These are phyloP conservation scores for Terfezia claveryi DNA, from an alignment of 495 filamentous ascomycete genomes.

Conservation along the genomic window DNA sequence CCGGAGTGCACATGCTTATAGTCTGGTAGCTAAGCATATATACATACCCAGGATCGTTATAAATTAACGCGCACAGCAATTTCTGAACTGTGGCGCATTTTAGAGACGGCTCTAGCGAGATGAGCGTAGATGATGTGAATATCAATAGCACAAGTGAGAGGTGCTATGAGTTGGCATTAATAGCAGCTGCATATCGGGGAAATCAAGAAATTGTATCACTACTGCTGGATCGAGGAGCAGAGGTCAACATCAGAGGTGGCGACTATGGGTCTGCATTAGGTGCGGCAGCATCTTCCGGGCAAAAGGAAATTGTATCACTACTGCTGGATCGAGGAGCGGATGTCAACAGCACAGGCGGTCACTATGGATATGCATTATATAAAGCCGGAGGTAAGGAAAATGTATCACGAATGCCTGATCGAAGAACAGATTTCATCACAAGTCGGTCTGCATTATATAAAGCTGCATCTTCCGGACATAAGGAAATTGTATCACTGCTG, in stretches of 20 bases:
- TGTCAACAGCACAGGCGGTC: conserved; percentile 8
- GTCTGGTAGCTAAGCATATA: no score
- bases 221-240: conserved; percentile 16
- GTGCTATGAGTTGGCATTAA: no score
- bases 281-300: no score
- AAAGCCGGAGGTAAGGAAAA: conserved; percentile 1
- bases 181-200: conserved; percentile 6
- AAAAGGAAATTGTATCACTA: conserved; percentile 1
- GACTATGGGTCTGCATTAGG: no score
- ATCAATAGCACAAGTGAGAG: no score
- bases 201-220: conserved; percentile 6
- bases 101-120: no score
- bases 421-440: conserved; percentile 11
- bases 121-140: no score
- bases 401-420: conserved; percentile 6
- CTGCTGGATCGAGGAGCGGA: conserved; percentile 8
- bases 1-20: no score
- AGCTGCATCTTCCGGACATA: not conserved
- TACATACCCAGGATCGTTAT: no score
- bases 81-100: no score
- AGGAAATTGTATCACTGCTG: conserved; percentile 6
- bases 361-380: conserved; percentile 10
- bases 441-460: conserved; percentile 10
- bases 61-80: no score
- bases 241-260: conserved; percentile 10